Conservation (phyloP, 306 rosid genomes). For the Trifolium pratense region DNA sequence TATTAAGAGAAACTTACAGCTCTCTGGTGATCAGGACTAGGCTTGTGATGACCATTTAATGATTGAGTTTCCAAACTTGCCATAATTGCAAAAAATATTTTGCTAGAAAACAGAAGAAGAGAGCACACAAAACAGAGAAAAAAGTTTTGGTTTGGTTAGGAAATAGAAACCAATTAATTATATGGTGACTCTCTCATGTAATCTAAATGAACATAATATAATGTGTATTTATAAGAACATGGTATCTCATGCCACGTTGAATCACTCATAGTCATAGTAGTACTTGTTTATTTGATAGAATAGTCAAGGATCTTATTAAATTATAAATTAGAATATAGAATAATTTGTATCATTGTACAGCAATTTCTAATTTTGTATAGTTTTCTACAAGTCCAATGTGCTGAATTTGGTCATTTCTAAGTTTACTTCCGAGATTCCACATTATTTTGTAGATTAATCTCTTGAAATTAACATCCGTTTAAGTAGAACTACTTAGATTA, state of each 20-base stretch:
- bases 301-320: neutral
- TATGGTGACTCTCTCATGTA: neutral
- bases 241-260: neutral
- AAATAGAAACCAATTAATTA: neutral
- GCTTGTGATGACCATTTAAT: slow-evolving; percentile 18
- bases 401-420: neutral
- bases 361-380: neutral
- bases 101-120: neutral
- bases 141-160: neutral
- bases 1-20: slow-evolving; percentile 41
- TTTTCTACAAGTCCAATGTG: neutral
- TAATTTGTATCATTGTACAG: neutral
- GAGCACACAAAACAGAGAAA: slow-evolving; percentile 2
- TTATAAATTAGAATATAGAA: neutral
- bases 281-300: neutral
- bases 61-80: slow-evolving; percentile 35
- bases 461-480: too few species aligned
- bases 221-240: slow-evolving; percentile 6
- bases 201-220: neutral
- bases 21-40: neutral
- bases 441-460: too few species aligned
- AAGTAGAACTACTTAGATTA: too few species aligned
- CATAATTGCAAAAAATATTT: slow-evolving; percentile 18
- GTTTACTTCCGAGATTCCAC: too few species aligned
- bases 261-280: neutral